These are phyloP conservation scores for Colletotrichum sp. DNA, from an alignment of 2,329 filamentous ascomycete genomes.

Conservation along the genomic window DNA sequence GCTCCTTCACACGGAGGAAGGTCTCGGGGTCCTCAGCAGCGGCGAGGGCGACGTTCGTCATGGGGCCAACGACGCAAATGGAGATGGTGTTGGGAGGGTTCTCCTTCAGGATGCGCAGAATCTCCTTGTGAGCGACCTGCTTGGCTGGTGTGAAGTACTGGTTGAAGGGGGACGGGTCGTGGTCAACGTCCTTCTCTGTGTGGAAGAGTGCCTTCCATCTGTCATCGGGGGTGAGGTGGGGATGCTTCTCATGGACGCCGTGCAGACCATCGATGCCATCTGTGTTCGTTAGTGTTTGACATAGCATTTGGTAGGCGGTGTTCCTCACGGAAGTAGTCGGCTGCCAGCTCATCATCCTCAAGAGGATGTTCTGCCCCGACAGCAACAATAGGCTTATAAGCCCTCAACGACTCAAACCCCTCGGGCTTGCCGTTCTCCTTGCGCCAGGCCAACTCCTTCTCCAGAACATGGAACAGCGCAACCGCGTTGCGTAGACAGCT, in stretches of 20 bases:
- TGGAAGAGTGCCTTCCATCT: constrained; percentile 74
- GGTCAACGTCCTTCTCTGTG: constrained; percentile 36
- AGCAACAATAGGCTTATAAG: constrained; percentile 81
- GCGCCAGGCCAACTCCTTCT: constrained; percentile 88
- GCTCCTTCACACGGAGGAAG: constrained; percentile 86
- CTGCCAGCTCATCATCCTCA: constrained; percentile 80
- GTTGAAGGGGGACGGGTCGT: constrained; percentile 45
- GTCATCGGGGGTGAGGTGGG: constrained; percentile 75
- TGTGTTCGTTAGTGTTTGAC: constrained; percentile 34
- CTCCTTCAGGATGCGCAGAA: constrained; percentile 82
- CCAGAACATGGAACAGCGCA: constrained; percentile 88
- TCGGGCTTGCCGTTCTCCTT: constrained; percentile 68
- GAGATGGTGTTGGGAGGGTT: constrained; percentile 85
- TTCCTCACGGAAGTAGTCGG: constrained; percentile 84
- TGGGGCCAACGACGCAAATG: constrained; percentile 87
- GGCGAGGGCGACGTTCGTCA: constrained; percentile 93
- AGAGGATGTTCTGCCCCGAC: constrained; percentile 87
- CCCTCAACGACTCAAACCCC: constrained; percentile 76
- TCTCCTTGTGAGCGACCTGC: constrained; percentile 79
- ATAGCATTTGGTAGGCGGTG: not conserved
- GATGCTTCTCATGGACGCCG: constrained; percentile 76
- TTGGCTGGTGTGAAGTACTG: constrained; percentile 78
- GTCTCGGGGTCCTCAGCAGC: constrained; percentile 88
- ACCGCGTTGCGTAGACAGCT: constrained; percentile 90
- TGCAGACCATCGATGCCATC: constrained; percentile 80